phyloP scores from a whole-genome alignment of 169 alveolate genomes.

The Plasmodium falciparum region DNA sequence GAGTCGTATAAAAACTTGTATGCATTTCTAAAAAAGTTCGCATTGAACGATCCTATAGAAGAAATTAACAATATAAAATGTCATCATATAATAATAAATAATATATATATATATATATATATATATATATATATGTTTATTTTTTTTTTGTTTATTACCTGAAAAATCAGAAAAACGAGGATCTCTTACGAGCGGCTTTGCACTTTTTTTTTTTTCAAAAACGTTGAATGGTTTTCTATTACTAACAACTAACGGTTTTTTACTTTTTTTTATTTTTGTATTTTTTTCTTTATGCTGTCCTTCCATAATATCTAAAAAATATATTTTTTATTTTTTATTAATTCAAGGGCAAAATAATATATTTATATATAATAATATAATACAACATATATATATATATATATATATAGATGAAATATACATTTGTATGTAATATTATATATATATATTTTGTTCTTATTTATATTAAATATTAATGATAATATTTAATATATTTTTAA shows the following conservation, averaged over 20 bases:
- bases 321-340: background rate
- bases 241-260: conserved; percentile 52
- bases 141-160: conserved; percentile 11
- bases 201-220: conserved; percentile 35
- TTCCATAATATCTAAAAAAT: background rate
- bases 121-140: background rate
- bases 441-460: no score
- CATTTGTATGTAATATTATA: no score
- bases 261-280: conserved; percentile 54
- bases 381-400: background rate
- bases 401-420: background rate
- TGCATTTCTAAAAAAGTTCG: conserved; percentile 56
- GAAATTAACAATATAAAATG: background rate
- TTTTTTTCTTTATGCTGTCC: conserved; percentile 4
- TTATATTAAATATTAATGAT: no score
- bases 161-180: conserved; percentile 60
- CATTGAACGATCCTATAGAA: conserved; percentile 39
- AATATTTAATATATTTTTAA: no score
- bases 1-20: conserved; percentile 44
- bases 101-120: conserved; percentile 6
- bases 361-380: background rate
- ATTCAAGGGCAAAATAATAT: background rate
- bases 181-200: conserved; percentile 51
- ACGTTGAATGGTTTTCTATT: conserved; percentile 58
- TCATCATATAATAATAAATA: background rate